These are phyloP conservation scores for Odonthalia washingtoniensis DNA, from an alignment of 31 red algal genomes.

Conservation along the genomic window DNA sequence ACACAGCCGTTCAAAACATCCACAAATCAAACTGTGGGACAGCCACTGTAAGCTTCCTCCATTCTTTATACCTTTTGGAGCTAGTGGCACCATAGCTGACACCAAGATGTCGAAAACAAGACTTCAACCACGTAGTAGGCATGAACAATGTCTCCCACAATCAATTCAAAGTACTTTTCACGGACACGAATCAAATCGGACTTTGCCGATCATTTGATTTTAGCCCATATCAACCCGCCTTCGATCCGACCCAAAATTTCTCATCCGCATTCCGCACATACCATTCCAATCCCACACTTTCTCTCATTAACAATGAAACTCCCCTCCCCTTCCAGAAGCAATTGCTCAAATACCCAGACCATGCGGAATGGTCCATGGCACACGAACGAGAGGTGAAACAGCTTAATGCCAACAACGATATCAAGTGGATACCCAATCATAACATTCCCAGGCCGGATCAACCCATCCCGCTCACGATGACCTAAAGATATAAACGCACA, in stretches of 20 bases:
- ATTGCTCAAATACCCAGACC: background rate
- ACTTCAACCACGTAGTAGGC: background rate
- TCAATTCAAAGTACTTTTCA: background rate
- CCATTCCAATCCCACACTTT: background rate
- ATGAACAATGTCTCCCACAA: too few species aligned
- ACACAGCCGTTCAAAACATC: background rate
- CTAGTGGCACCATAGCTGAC: background rate
- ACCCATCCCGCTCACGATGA: slow-evolving; percentile 32
- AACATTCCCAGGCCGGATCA: background rate
- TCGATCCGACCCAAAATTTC: background rate
- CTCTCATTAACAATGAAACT: background rate
- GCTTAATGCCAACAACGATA: background rate
- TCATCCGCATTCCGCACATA: background rate
- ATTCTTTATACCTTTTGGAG: background rate
- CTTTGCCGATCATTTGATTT: background rate
- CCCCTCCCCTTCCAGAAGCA: background rate
- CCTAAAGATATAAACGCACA: background rate
- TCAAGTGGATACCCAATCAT: slow-evolving; percentile 7
- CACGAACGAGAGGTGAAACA: background rate
- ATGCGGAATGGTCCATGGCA: background rate
- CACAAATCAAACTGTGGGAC: too few species aligned
- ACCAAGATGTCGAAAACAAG: background rate
- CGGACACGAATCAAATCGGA: too few species aligned
- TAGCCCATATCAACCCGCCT: background rate
- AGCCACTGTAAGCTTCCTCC: background rate